Conservation (phyloP, 805 yeast genomes). For the Starmerella geochares region DNA sequence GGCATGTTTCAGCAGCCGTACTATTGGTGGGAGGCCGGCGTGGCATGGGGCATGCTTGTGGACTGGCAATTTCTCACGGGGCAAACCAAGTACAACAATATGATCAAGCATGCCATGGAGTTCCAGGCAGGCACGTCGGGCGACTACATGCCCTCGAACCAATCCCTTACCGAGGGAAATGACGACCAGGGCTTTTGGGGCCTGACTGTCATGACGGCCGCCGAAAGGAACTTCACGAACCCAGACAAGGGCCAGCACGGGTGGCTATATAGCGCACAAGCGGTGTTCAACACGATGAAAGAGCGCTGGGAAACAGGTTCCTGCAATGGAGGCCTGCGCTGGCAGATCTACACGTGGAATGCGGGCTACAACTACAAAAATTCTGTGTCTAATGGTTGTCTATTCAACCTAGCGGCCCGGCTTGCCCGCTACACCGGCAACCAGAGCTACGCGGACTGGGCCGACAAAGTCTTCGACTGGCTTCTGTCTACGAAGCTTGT, state of each 20-base stretch:
- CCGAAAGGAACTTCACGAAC: conserved; percentile 71
- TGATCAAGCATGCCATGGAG: conserved; percentile 50
- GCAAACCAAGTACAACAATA: conserved; percentile 50
- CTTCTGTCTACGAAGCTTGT: conserved; percentile 41
- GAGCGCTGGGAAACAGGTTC: conserved; percentile 58
- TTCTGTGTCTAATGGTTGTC: conserved; percentile 74
- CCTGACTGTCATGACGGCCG: conserved; percentile 70
- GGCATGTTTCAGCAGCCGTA: conserved; percentile 68
- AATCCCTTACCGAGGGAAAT: conserved; percentile 76
- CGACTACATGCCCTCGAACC: conserved; percentile 72
- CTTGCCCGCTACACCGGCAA: conserved; percentile 69
- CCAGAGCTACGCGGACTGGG: conserved; percentile 60
- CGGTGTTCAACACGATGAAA: conserved; percentile 76
- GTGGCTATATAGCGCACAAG: conserved; percentile 75
- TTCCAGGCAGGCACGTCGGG: conserved; percentile 55
- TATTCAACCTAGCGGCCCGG: conserved; percentile 73
- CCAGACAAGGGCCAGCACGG: conserved; percentile 49
- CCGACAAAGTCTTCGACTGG: conserved; percentile 72
- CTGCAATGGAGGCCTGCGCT: conserved; percentile 73
- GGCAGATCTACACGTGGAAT: conserved; percentile 89
- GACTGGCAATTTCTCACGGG: conserved; percentile 66
- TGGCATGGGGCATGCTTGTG: conserved; percentile 55
- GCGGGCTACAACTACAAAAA: conserved; percentile 80
- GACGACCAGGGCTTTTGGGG: conserved; percentile 96
- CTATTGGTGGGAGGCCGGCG: conserved; percentile 93